Evolutionary conservation across 2,329 filamentous ascomycete genomes (phyloP).

Genomic region (Trichoderma hamatum): DNA sequence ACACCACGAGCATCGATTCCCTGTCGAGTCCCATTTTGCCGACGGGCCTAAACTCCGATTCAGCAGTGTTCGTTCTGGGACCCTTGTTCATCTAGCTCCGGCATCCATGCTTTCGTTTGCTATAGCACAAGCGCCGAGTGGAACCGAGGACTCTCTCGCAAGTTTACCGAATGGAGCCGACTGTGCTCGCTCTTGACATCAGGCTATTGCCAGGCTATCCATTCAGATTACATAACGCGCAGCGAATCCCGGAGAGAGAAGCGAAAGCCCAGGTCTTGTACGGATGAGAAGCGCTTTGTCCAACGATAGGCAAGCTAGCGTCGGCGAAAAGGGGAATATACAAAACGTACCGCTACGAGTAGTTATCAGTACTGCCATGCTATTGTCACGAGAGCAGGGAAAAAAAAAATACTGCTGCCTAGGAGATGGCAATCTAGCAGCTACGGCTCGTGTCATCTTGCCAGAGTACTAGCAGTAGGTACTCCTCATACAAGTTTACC

Average conservation of each 20-base stretch:
- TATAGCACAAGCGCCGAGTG: constrained; percentile 25
- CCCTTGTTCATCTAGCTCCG: constrained; percentile 19
- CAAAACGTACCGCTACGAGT: not conserved
- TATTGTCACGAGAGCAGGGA: not conserved
- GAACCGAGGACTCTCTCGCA: constrained; percentile 7
- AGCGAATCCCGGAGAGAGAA: not conserved
- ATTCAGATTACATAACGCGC: constrained; percentile 8
- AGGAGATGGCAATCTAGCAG: not conserved
- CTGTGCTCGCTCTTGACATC: not conserved
- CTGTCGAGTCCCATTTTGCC: constrained; percentile 21
- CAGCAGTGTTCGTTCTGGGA: constrained; percentile 5
- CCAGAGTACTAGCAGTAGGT: not conserved
- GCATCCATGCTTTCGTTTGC: constrained; percentile 20
- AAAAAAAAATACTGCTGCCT: constrained; percentile 22
- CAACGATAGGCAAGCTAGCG: constrained; percentile 21
- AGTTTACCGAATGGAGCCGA: constrained; percentile 25
- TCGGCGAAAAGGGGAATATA: constrained; percentile 24
- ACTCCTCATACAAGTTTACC: not conserved
- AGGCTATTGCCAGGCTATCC: constrained; percentile 18
- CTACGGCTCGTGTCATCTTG: constrained; percentile 11
- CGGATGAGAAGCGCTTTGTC: not conserved
- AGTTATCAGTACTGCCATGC: not conserved
- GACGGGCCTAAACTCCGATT: constrained; percentile 25
- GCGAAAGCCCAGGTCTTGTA: not conserved
- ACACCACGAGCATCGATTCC: constrained; percentile 1